Evolutionary conservation across 768 basidiomycete species (phyloP), one percentile per base, ranked within the genome.

Genomic region (Pisolithus microcarpus): DNA sequence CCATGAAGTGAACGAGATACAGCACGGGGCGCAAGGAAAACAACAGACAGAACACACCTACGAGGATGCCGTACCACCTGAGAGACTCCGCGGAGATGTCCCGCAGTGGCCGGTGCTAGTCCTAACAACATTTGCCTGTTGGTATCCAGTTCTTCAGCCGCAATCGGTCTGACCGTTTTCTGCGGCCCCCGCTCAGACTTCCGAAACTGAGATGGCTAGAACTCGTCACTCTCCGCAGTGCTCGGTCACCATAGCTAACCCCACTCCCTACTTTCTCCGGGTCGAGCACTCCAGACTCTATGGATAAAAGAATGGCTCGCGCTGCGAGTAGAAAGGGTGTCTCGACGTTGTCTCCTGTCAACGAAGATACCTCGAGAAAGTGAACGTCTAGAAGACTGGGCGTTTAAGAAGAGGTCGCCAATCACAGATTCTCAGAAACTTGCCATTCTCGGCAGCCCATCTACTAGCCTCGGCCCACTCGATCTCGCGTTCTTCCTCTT

Each of bases 381-480:
- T 96, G 87, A 7, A 96, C 80, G 58, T 89, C 94, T 97, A 60
- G 34, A 48, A 18, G 37, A 19, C n/a, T 9, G 38, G 42, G 40
- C 16, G 23, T 39, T 34, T 59, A 30, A 56, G 48, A 28, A 48
- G 47, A 30, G 4, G 21, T 23, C 34, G 49, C 42, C 34, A 15
- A 18, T 7, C 18, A 40, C 13, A 34, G 4, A 40, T 18, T 23
- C 34, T 26, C 36, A 40, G 54, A 38, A 37, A 61, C 75, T 53
- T 57, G 92, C 93, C 88, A 65, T 98, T 93, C 66, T 94, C 91
- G 45, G 92, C 87, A 18, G 96, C 95, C 93, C 93, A 99, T 62
- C 80, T 75, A 61, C 89, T 91, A 9, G 91, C 96, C 70, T 99
- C 96, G 23, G 85, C 78, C 84, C 90, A 96, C 59, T 95, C 91